Evolutionary conservation across 2,329 filamentous ascomycete species (phyloP), one percentile per base, ranked within the genome.

Genomic region (Penicillium sp.): DNA sequence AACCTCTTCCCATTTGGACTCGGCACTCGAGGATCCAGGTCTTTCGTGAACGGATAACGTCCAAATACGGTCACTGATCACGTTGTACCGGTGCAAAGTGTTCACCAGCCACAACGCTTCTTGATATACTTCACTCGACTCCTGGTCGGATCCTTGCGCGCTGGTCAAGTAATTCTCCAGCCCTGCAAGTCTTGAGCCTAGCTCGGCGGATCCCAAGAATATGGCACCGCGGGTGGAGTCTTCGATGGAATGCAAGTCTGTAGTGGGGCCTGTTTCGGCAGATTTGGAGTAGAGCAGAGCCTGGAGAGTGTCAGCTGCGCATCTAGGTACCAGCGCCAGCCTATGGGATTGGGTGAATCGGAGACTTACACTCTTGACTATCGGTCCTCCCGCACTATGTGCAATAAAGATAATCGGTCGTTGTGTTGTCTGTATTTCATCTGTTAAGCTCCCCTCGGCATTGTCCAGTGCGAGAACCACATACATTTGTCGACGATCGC

Each of bases 151-250:
- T n/a, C 66, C 67, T 6, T 66, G 54, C 4, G 73, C 55, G 24
- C 60, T 69, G 2, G 66, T 66, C 13, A 71, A 67, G 14, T 68
- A 47, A 38, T 58, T 48, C 22, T 66, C 60, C n/a, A 74, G 67
- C 9, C 73, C 67, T 14, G 67, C 63, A 0, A 74, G 61, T 10
- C 66, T 65, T 3, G 67, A 57, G 0, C 71, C 72, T 18, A 66
- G 58, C 49, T 76, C 71, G 0, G 71, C 71, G 38, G 74, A 76
- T 5, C 74, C 73, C 24, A 75, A 62, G 58, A 75, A 75, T 5
- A 67, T 49, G 16, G 74, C 66, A 10, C 68, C 72, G 6, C 47
- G 48, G 0, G 69, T 75, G 22, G 49, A 69, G 6, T 45, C 11
- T 14, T 11, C 49, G 36, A 60, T 57, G 7, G 32, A 46, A 14